Base-by-base conservation (phyloP, 2,329 filamentous ascomycete species). In the Calonectria multiphialidica region DNA sequence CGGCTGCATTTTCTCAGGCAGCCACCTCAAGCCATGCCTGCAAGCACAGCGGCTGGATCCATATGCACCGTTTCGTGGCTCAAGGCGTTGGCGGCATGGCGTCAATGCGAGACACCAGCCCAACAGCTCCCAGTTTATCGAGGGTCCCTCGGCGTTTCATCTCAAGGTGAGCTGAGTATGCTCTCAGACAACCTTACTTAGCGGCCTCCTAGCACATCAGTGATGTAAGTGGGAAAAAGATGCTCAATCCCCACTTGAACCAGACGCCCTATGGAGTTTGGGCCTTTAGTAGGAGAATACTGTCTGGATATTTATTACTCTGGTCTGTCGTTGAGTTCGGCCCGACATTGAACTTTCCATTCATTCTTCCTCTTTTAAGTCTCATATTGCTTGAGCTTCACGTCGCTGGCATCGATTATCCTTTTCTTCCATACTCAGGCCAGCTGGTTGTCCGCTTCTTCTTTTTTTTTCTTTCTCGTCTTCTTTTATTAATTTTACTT, bases 151-250 rank as follows among this genome's bases (percentile, higher is more conserved):
- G 45, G n/a, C 23, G 69, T 68, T 71, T 71, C 55, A 64, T 35
- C 47, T 68, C 55, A 5, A 30, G 44, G 4, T 16, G 23, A 45
- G 28, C 55, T 28, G 40, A 16, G 15, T 23, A 30, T 33, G 59
- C 33, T 68, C 55, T 47, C 57, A 28, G 53, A 47, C 25, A 15
- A 21, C 30, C 18, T 37, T 35, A 42, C n/a, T 30, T 44, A 21
- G 35, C 44, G 37, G 47, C 63, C 63, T 30, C 63, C 44, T 64
- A 23, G 44, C 15, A 9, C 44, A 37, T n/a, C 35, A 37, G 59
- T 45, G 40, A 63, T 47, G 66, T 66, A 40, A 61, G 42, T 28
- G 6, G n/a, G 10, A 61, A 37, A 68, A 72, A 65, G 66, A 44
- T 42, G 64, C n/a, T 13, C 50, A 30, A 21, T 44, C 50, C 16